Evolutionary conservation across 345 rosid species (phyloP).

Genomic region (Eutrema heterophyllum): DNA sequence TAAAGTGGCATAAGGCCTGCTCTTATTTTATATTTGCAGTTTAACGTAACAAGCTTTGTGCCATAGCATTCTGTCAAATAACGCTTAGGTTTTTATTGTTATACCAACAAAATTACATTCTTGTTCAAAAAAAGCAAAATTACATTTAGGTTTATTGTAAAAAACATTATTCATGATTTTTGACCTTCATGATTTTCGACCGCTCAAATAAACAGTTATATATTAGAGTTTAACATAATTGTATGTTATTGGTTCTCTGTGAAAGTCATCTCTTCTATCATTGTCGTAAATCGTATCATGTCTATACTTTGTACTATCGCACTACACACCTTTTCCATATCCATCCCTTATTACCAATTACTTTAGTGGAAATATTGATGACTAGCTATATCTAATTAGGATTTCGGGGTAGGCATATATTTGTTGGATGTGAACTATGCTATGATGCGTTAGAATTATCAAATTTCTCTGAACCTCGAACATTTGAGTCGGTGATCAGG

Average conservation of each 20-base stretch:
- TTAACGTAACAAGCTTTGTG: neutral
- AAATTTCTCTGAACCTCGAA: too few species aligned
- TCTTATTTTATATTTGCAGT: slow-evolving; percentile 2
- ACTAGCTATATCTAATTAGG: too few species aligned
- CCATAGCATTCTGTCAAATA: neutral
- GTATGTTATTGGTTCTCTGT: neutral
- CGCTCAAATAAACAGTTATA: neutral
- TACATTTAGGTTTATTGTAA: neutral
- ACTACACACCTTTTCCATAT: neutral
- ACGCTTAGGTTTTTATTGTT: neutral
- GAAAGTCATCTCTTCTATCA: neutral
- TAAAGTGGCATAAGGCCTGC: slow-evolving; percentile 28
- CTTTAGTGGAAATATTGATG: neutral
- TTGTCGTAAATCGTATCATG: neutral
- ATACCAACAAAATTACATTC: neutral
- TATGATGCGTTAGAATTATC: too few species aligned
- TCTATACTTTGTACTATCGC: neutral
- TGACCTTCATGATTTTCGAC: neutral
- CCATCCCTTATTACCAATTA: neutral
- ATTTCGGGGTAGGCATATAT: too few species aligned
- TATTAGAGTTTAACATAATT: neutral
- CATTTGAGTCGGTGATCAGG: too few species aligned
- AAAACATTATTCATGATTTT: neutral
- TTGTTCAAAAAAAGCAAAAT: too few species aligned
- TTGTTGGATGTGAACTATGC: too few species aligned